These are phyloP conservation scores for Echinosophora koreensis DNA, from an alignment of 306 rosid genomes.

Conservation along the genomic window DNA sequence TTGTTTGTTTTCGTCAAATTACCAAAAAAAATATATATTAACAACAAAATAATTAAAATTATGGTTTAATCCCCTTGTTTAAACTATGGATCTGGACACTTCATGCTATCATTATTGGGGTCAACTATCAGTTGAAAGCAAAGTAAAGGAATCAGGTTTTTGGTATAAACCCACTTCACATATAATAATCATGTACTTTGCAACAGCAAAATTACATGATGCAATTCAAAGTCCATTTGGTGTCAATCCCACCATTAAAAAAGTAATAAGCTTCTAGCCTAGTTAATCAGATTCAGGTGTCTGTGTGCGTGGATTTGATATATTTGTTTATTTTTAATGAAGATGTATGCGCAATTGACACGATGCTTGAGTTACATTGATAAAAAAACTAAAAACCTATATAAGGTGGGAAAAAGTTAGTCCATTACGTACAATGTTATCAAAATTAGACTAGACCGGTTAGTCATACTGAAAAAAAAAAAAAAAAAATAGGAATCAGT, in stretches of 20 bases:
- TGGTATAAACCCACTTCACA: slow-evolving; percentile 48
- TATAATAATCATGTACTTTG: slow-evolving; percentile 25
- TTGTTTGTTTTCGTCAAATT: no score
- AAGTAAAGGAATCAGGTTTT: slow-evolving; percentile 43
- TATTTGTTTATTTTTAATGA: background rate
- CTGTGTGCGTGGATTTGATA: background rate
- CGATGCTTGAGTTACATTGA: slow-evolving; percentile 26
- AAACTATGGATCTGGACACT: slow-evolving; percentile 38
- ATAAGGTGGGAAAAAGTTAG: no score
- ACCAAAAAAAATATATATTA: no score
- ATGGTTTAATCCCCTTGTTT: slow-evolving; percentile 43
- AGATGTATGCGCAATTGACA: background rate
- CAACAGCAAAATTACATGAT: background rate
- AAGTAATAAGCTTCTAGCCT: background rate
- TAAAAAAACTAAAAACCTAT: no score
- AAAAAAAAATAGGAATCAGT: no score
- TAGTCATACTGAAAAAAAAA: no score
- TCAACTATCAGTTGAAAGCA: slow-evolving; percentile 12
- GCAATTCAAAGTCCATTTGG: slow-evolving; percentile 4
- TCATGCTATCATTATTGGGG: background rate
- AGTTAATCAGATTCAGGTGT: background rate
- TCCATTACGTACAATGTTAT: no score
- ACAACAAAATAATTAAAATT: background rate
- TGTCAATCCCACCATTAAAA: slow-evolving; percentile 17
- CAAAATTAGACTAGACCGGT: no score